Conservation (phyloP, 2,329 filamentous ascomycete genomes). For the Delphinella strobiligena region DNA sequence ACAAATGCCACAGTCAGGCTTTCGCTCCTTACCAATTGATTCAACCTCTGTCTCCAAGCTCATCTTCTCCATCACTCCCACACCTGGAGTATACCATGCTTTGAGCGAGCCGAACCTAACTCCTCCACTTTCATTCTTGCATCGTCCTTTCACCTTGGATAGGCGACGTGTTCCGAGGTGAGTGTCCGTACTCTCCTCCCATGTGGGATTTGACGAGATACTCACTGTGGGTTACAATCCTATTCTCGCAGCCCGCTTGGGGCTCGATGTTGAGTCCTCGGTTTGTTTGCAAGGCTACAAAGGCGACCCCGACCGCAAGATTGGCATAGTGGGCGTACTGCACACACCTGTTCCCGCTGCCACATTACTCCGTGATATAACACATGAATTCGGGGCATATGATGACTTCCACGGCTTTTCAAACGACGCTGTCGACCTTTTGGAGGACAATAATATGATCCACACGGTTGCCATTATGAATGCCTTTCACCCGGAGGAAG, state of each 20-base stretch:
- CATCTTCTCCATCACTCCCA: constrained; percentile 7
- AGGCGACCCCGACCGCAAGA: constrained; percentile 23
- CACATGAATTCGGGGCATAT: constrained; percentile 3
- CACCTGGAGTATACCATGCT: constrained; percentile 4
- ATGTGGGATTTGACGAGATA: constrained; percentile 22
- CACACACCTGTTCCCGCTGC: no score
- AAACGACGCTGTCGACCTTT: constrained; percentile 1
- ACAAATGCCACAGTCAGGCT: background rate
- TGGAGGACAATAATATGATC: constrained; percentile 9
- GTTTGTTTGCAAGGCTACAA: constrained; percentile 28
- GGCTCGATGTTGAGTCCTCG: constrained; percentile 12
- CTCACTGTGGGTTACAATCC: constrained; percentile 28
- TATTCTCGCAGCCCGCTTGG: constrained; percentile 20
- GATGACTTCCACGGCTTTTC: constrained; percentile 2
- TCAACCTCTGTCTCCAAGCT: background rate
- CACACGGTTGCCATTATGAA: constrained; percentile 26
- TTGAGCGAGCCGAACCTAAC: background rate
- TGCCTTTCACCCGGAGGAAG: constrained; percentile 26
- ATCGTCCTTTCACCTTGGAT: constrained; percentile 7
- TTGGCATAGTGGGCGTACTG: constrained; percentile 20
- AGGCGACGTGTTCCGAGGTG: constrained; percentile 1
- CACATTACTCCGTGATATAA: no score
- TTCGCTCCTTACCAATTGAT: background rate
- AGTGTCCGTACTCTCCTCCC: constrained; percentile 1
- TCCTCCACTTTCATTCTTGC: constrained; percentile 1